These are phyloP conservation scores for Pseudomonodictys pantanalensis DNA, from an alignment of 495 filamentous ascomycete genomes.

Conservation along the genomic window DNA sequence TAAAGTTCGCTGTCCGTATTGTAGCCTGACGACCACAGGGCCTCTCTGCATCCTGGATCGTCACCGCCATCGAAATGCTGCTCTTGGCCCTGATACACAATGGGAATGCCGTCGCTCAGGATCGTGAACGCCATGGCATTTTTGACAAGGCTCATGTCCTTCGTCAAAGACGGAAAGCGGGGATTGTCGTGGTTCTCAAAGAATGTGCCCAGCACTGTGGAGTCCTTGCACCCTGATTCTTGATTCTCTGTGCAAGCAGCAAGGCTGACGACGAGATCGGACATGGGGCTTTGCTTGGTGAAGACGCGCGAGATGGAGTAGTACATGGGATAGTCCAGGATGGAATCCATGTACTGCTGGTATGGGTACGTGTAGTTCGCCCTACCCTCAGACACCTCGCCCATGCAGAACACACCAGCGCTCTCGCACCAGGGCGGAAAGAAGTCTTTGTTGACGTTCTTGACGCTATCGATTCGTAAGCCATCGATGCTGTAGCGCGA, in stretches of 20 bases:
- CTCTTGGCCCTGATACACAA: constrained; percentile 67
- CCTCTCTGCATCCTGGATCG: constrained; percentile 64
- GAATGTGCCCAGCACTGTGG: constrained; percentile 65
- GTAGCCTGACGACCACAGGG: constrained; percentile 54
- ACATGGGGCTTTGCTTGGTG: constrained; percentile 43
- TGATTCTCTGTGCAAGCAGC: constrained; percentile 2
- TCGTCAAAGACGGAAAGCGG: constrained; percentile 59
- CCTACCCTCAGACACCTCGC: constrained; percentile 66
- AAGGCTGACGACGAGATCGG: constrained; percentile 3
- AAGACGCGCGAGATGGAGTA: constrained; percentile 65
- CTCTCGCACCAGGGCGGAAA: constrained; percentile 61
- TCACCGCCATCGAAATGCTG: constrained; percentile 58
- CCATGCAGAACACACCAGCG: constrained; percentile 66
- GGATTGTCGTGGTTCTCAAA: constrained; percentile 73
- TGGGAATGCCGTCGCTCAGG: constrained; percentile 62
- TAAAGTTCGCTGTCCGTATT: too few species aligned
- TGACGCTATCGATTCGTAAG: constrained; percentile 69
- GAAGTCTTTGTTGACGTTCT: constrained; percentile 66
- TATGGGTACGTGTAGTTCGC: constrained; percentile 59
- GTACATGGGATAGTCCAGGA: constrained; percentile 70
- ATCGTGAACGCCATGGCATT: constrained; percentile 69
- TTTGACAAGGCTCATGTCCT: constrained; percentile 56
- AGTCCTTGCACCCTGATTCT: constrained; percentile 40
- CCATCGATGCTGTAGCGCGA: constrained; percentile 66
- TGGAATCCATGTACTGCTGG: constrained; percentile 56